phyloP scores from a whole-genome alignment of 306 rosid genomes.

The peach (Prunus persica) region Prunus_persica_NCBIv2 NC_034010.1:22257001-22257500 shows the following conservation, averaged over 20 bases:
- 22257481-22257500: background rate
- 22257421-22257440: constrained; percentile 7
- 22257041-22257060: constrained; percentile 84
- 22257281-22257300: constrained; percentile 26
- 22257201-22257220: constrained; percentile 63
- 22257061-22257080: constrained; percentile 76
- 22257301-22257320: constrained; percentile 20
- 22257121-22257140: constrained; percentile 3
- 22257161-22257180: constrained; percentile 97
- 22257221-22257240: constrained; percentile 74
- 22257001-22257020: constrained; percentile 80
- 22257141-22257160: constrained; percentile 30
- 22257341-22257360: constrained; percentile 64
- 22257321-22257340: constrained; percentile 69
- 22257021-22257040: constrained; percentile 84
- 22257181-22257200: constrained; percentile 73
- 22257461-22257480: background rate
- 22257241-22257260: constrained; percentile 24
- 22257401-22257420: constrained; percentile 12
- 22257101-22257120: constrained; percentile 3
- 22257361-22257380: constrained; percentile 79
- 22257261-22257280: constrained; percentile 18
- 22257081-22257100: background rate
- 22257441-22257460: background rate
- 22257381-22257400: constrained; percentile 87